A percentile compares a stretch with the other conserved stretches of the same genome.
phyloP scores from a whole-genome alignment of 78 protist genomes.

The Pelomyxa schiedti region DNA sequence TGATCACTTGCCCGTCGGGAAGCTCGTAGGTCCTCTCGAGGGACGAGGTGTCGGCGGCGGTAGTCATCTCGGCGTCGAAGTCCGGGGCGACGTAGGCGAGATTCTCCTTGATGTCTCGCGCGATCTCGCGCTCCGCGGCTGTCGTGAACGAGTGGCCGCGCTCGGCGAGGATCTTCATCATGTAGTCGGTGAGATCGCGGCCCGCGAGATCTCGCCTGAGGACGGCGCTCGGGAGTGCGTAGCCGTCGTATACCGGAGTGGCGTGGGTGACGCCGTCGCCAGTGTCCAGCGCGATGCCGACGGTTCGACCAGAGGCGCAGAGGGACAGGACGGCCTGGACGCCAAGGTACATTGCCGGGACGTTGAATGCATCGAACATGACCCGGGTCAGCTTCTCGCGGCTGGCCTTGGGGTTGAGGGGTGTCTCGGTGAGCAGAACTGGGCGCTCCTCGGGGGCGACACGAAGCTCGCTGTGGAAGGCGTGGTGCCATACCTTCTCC shows the following conservation, averaged over 20 bases:
- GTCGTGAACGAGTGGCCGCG: constrained; percentile 91
- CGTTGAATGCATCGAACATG: constrained; percentile 92
- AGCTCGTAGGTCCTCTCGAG: constrained; percentile 56
- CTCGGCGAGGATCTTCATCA: constrained; percentile 77
- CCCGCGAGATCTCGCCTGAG: constrained; percentile 87
- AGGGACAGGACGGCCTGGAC: constrained; percentile 90
- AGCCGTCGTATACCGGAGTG: constrained; percentile 94
- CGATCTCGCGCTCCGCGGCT: constrained; percentile 92
- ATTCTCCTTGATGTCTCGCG: constrained; percentile 82
- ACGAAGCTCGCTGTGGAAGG: constrained; percentile 88
- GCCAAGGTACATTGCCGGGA: constrained; percentile 85
- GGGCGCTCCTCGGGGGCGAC: constrained; percentile 90
- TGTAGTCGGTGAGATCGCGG: constrained; percentile 80
- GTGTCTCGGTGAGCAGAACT: constrained; percentile 92
- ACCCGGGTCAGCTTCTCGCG: constrained; percentile 88
- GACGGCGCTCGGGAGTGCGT: constrained; percentile 77
- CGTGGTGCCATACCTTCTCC: constrained; percentile 92
- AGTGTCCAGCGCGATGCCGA: constrained; percentile 92
- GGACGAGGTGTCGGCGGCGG: neutral
- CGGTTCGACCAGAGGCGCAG: constrained; percentile 76
- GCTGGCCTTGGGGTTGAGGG: constrained; percentile 94
- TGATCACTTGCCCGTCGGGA: constrained; percentile 78
- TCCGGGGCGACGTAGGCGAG: constrained; percentile 64
- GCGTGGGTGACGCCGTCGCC: constrained; percentile 95
- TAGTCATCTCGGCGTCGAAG: neutral